Base-by-base conservation (phyloP, 1,139 yeast genomes). In the Yamadazyma triangularis region DNA sequence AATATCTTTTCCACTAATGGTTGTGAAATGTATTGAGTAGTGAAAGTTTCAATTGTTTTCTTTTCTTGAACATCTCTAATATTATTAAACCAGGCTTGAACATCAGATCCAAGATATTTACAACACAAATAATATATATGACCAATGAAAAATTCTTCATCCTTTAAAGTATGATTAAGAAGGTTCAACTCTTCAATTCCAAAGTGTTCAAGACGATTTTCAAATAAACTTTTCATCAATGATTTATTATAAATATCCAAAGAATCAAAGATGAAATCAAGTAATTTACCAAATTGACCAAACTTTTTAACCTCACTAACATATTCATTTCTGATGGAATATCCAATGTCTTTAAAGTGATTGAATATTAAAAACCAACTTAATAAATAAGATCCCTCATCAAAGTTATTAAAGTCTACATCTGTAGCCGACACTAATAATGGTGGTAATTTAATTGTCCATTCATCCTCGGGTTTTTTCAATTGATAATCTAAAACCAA, bases 61-160 rank as follows among this genome's bases (percentile, higher is more conserved):
- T 77, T 79, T 33, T 71, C 51, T 40, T 75, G 82, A 30, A 72
- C 66, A 47, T 79, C 77, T 32, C 82, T 64, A 18, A 79, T 59
- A 8, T 73, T 74, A 35, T 75, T 64, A 57, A 70, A 87, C 96
- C 96, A 88, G 8, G 60, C 56, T 46, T 83, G 85, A 1, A 78
- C 77, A 27, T 71, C 61, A 1, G 91, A 76, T 1, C 94, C 93
- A 29, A 82, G 64, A 45, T 71, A 66, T 33, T 67, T 64, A 49
- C 84, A 70, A 2, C 78, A 51, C 32, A 69, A 60, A 52, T 71
- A 86, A 48, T 74, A 73, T 28, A 83, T 51, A 47, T 82, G 78
- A 12, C 77, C 50, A 14, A 77, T 42, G n/a, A n/a, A n/a, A n/a
- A n/a, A n/a, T n/a, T n/a, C n/a, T n/a, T n/a, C n/a, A n/a, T n/a